Conservation (phyloP, 208 protist species). For the Leishmania gerbilli region DNA sequence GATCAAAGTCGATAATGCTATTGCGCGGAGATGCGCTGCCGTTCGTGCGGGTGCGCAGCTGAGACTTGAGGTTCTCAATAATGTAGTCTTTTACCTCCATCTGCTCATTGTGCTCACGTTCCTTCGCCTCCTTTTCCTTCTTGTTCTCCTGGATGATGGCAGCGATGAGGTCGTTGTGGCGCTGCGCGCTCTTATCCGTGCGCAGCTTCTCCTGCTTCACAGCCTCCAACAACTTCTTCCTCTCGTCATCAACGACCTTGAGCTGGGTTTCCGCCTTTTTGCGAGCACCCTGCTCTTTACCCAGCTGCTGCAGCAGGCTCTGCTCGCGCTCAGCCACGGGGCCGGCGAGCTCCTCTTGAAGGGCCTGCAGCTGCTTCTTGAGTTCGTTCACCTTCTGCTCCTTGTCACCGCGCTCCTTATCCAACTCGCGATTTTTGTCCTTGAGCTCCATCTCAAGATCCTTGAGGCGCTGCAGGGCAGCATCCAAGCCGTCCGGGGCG, state of each 20-base stretch:
- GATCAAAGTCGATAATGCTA: slow-evolving; percentile 36
- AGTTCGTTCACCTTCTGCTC: slow-evolving; percentile 33
- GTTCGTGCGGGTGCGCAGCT: slow-evolving; percentile 56
- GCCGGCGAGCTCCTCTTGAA: slow-evolving; percentile 34
- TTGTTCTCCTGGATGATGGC: slow-evolving; percentile 87
- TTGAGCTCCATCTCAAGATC: slow-evolving; percentile 64
- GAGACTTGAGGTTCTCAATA: slow-evolving; percentile 74
- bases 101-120: slow-evolving; percentile 83
- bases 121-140: slow-evolving; percentile 85
- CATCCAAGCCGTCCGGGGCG: slow-evolving; percentile 59
- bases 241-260: slow-evolving; percentile 48
- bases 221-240: slow-evolving; percentile 56
- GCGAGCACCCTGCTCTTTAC: slow-evolving; percentile 41
- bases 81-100: slow-evolving; percentile 78
- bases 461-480: slow-evolving; percentile 53
- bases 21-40: slow-evolving; percentile 40
- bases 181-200: slow-evolving; percentile 59
- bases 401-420: slow-evolving; percentile 43
- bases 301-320: slow-evolving; percentile 47
- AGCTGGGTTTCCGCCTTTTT: slow-evolving; percentile 48
- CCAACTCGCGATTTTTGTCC: slow-evolving; percentile 44
- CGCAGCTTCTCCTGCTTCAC: slow-evolving; percentile 68
- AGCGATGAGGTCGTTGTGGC: slow-evolving; percentile 80
- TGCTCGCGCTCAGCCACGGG: slow-evolving; percentile 47
- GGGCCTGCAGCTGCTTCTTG: slow-evolving; percentile 43